Conservation (phyloP, 176 grass and related monocot genomes). For the Aegilops umbellulata region DNA sequence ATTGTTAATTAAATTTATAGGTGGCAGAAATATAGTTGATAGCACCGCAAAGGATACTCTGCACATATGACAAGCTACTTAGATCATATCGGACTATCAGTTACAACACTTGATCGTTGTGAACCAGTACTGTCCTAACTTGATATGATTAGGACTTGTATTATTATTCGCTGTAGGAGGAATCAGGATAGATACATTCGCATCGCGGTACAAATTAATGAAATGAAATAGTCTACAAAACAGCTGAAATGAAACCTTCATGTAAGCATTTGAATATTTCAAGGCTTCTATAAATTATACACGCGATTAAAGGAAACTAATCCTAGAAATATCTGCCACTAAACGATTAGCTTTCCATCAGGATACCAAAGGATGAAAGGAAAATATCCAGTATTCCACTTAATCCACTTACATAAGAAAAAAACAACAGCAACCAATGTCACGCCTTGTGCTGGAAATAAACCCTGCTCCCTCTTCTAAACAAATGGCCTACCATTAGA, state of each 20-base stretch:
- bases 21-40: neutral
- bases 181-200: neutral
- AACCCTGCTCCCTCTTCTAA: neutral
- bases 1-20: neutral
- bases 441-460: neutral
- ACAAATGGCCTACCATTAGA: neutral
- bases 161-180: neutral
- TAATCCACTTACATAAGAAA: neutral
- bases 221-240: neutral
- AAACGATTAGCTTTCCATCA: neutral
- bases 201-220: neutral
- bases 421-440: neutral
- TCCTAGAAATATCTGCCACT: neutral
- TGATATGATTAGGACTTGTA: neutral
- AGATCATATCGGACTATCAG: neutral
- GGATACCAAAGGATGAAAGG: neutral
- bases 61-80: neutral
- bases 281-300: neutral
- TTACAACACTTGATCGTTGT: neutral
- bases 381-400: neutral
- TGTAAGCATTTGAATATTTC: slow-evolving; percentile 2
- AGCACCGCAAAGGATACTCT: neutral
- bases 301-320: neutral
- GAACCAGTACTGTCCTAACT: neutral
- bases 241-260: neutral